phyloP scores from a whole-genome alignment of 805 yeast genomes.

The Lachancea cidri region DNA sequence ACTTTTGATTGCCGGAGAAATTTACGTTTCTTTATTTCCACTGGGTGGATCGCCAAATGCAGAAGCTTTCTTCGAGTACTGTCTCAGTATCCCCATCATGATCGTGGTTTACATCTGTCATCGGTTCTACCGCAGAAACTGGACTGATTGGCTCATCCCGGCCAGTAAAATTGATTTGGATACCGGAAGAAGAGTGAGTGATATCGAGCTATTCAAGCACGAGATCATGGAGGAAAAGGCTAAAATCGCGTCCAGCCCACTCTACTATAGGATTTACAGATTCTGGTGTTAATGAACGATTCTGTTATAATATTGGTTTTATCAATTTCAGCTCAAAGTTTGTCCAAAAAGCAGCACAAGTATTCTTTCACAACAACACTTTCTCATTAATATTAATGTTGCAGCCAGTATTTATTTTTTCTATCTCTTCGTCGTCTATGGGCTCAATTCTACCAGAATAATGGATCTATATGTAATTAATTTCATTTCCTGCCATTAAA shows the following conservation, averaged over 20 bases:
- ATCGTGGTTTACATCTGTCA: slow-evolving; percentile 41
- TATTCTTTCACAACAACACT: no score
- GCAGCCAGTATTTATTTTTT: no score
- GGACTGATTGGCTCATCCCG: slow-evolving; percentile 33
- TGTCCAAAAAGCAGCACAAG: no score
- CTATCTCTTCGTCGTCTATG: no score
- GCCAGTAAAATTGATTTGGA: slow-evolving; percentile 50
- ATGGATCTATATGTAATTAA: no score
- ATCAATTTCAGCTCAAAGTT: no score
- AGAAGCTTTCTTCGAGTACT: slow-evolving; percentile 44
- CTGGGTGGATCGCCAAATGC: slow-evolving; percentile 37
- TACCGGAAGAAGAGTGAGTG: slow-evolving; percentile 48
- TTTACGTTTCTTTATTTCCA: slow-evolving; percentile 71
- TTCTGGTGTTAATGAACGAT: slow-evolving; percentile 31
- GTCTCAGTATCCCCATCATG: slow-evolving; percentile 45
- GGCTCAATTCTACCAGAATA: no score
- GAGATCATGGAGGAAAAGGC: slow-evolving; percentile 35
- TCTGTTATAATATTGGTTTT: no score
- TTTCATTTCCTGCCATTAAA: no score
- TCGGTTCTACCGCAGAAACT: slow-evolving; percentile 38
- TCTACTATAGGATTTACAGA: slow-evolving; percentile 31
- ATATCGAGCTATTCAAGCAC: slow-evolving; percentile 41
- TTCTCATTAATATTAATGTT: no score
- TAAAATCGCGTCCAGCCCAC: slow-evolving; percentile 27
- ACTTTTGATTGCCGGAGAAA: slow-evolving; percentile 57